Percentiles rank a stretch among this genome's conserved stretches.
These are phyloP conservation scores for Ophiostoma piceae DNA, from an alignment of 2,329 filamentous ascomycete genomes.

Conservation along the genomic window DNA sequence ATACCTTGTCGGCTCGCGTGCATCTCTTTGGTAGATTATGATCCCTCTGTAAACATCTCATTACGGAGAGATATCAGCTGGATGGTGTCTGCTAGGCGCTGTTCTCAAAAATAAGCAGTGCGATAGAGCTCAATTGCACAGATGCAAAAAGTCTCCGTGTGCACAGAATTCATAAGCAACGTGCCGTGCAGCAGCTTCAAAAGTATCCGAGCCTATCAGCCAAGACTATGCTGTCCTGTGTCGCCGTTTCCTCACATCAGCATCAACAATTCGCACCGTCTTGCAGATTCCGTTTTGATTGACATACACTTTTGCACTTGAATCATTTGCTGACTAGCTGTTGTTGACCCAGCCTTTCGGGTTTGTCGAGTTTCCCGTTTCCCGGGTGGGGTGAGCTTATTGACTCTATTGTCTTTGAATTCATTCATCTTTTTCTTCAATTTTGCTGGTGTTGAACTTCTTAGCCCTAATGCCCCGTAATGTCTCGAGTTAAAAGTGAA, in stretches of 20 bases:
- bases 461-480: background rate
- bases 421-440: background rate
- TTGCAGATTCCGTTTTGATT: background rate
- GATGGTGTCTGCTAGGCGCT: background rate
- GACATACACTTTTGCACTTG: background rate
- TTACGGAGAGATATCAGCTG: conserved; percentile 2
- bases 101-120: background rate
- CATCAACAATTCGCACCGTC: background rate
- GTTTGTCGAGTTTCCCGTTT: conserved; percentile 20
- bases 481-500: background rate
- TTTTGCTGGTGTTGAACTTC: background rate
- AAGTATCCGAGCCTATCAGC: background rate
- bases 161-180: background rate
- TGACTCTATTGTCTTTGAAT: background rate
- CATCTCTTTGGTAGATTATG: no score
- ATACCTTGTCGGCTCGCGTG: background rate
- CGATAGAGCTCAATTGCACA: background rate
- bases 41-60: background rate
- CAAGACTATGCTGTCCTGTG: background rate
- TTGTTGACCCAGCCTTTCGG: conserved; percentile 20
- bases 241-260: background rate
- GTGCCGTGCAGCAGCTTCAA: background rate
- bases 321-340: background rate
- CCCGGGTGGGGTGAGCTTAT: conserved; percentile 9
- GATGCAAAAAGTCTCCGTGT: background rate